phyloP scores from a whole-genome alignment of 495 filamentous ascomycete species.

The Penicillium desertorum region DNA sequence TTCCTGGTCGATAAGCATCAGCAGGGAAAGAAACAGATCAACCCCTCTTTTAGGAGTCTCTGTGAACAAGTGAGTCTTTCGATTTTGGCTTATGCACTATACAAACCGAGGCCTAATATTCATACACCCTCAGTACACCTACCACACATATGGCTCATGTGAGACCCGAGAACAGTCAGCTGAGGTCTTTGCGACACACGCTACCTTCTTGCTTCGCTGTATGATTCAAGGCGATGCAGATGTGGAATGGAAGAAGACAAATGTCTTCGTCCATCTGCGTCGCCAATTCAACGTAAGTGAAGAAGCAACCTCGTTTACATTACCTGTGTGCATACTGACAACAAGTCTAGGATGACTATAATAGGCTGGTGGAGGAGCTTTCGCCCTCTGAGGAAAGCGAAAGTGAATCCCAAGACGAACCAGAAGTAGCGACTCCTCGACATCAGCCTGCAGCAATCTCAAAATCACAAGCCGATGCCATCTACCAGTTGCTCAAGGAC shows the following conservation, averaged over 20 bases:
- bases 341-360: constrained; percentile 41
- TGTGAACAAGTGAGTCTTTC: constrained; percentile 44
- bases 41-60: constrained; percentile 42
- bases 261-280: constrained; percentile 52
- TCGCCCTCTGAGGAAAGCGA: constrained; percentile 32
- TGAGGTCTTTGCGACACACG: constrained; percentile 54
- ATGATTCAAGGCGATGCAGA: constrained; percentile 59
- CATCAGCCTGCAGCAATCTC: constrained; percentile 32
- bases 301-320: neutral
- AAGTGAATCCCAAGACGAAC: constrained; percentile 25
- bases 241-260: constrained; percentile 55
- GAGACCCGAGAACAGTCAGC: constrained; percentile 50
- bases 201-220: constrained; percentile 53
- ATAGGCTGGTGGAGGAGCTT: constrained; percentile 33
- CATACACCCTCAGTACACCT: constrained; percentile 36
- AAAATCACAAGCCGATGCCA: constrained; percentile 38
- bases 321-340: constrained; percentile 2
- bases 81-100: constrained; percentile 5
- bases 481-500: constrained; percentile 40
- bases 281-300: constrained; percentile 48
- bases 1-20: constrained; percentile 56
- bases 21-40: constrained; percentile 37
- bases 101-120: constrained; percentile 11
- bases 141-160: constrained; percentile 46
- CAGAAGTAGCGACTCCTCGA: constrained; percentile 25